These are phyloP conservation scores for Populus trichocarpa DNA, from an alignment of 441 rosid genomes.

Conservation along the genomic window DNA sequence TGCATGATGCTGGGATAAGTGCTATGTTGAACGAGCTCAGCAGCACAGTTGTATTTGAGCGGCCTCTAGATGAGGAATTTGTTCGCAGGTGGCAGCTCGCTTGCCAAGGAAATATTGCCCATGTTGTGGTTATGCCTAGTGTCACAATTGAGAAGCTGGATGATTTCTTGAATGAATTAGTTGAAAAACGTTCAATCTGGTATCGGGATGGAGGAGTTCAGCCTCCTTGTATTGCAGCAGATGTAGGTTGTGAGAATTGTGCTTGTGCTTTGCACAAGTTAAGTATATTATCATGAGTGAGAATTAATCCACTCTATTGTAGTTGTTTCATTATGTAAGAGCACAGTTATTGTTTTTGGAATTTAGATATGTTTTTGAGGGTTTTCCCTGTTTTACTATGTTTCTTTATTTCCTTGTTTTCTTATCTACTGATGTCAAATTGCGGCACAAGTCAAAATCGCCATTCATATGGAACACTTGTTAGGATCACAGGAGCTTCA, in stretches of 20 bases:
- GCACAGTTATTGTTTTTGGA: not conserved
- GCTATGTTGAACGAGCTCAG: slow-evolving; percentile 93
- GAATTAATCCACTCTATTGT: slow-evolving; percentile 11
- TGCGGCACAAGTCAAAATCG: not conserved
- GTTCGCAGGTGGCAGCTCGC: slow-evolving; percentile 94
- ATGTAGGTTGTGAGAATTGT: slow-evolving; percentile 66
- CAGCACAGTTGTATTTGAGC: slow-evolving; percentile 91
- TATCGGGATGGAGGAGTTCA: slow-evolving; percentile 40
- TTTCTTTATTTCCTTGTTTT: not conserved
- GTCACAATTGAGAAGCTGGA: slow-evolving; percentile 74
- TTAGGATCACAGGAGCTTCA: too few relatives aligned
- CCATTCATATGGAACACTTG: too few relatives aligned
- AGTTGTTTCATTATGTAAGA: slow-evolving; percentile 13
- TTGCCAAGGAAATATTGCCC: slow-evolving; percentile 86
- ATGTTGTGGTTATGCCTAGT: slow-evolving; percentile 90
- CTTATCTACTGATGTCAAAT: not conserved
- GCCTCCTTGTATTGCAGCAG: slow-evolving; percentile 61
- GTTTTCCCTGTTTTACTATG: not conserved
- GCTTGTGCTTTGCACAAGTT: slow-evolving; percentile 57
- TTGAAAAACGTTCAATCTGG: slow-evolving; percentile 57
- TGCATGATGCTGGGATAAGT: slow-evolving; percentile 63
- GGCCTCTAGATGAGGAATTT: slow-evolving; percentile 82
- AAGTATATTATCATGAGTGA: slow-evolving; percentile 11
- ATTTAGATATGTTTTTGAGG: not conserved
- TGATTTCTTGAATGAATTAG: slow-evolving; percentile 54